Conservation (phyloP, 768 basidiomycete genomes). For the Mrakia gelida region DNA sequence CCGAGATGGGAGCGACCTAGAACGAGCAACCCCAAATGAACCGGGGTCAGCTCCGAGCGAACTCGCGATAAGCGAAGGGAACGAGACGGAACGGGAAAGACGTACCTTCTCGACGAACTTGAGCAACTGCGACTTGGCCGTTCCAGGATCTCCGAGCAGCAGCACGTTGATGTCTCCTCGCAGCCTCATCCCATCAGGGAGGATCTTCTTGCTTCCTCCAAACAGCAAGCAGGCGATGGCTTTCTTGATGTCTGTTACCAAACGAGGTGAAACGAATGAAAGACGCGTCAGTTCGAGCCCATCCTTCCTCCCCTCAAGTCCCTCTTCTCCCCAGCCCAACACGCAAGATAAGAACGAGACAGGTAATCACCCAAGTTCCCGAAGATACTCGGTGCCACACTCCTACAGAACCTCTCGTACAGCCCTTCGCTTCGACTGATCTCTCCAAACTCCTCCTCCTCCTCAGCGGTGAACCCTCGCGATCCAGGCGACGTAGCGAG, state of each 20-base stretch:
- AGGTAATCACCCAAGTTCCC: constrained; percentile 78
- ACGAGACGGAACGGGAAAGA: background rate
- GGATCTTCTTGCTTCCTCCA: constrained; percentile 92
- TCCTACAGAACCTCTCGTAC: constrained; percentile 88
- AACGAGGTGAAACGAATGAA: background rate
- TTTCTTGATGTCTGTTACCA: constrained; percentile 88
- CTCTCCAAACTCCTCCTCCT: constrained; percentile 92
- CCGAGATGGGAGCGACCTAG: constrained; percentile 92
- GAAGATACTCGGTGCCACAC: constrained; percentile 94
- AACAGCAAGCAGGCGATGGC: constrained; percentile 93
- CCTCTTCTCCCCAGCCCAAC: background rate
- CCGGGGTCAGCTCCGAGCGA: background rate
- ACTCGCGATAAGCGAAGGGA: background rate
- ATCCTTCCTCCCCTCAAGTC: background rate
- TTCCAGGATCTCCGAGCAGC: constrained; percentile 93
- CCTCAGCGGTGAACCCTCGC: constrained; percentile 81
- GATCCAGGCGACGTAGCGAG: constrained; percentile 71
- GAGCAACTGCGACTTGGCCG: constrained; percentile 93
- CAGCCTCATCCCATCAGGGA: constrained; percentile 95
- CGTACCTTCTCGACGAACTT: constrained; percentile 94
- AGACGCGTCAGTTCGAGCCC: no score
- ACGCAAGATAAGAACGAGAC: background rate
- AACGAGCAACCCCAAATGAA: background rate
- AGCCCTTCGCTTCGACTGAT: constrained; percentile 83
- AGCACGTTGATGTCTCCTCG: constrained; percentile 98